A percentile compares a stretch with the other conserved stretches of the same genome.
These are phyloP conservation scores for Gymnopus androsaceus DNA, from an alignment of 1,284 basidiomycete genomes.

Conservation along the genomic window DNA sequence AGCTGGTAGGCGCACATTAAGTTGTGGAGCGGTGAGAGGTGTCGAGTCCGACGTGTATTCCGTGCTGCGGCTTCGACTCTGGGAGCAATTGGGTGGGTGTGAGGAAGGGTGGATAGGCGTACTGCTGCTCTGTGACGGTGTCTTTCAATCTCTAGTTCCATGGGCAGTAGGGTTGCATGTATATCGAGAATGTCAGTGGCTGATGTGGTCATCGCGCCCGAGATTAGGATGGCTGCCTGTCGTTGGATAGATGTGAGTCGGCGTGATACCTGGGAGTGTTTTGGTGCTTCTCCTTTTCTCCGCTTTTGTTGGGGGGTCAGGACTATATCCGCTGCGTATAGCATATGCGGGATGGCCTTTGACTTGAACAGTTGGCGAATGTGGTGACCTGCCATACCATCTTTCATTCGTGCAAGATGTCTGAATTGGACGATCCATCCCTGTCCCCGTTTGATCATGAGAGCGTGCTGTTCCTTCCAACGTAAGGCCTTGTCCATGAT, in stretches of 20 bases:
- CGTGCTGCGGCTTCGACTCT: not conserved
- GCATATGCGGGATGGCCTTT: slow-evolving; percentile 22
- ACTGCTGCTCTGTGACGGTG: not conserved
- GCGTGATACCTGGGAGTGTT: no score
- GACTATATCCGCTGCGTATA: slow-evolving; percentile 24
- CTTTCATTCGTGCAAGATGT: slow-evolving; percentile 21
- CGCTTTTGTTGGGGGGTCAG: not conserved
- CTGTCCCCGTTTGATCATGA: slow-evolving; percentile 20
- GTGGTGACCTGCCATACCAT: slow-evolving; percentile 21
- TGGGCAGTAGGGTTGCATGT: not conserved
- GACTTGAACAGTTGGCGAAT: slow-evolving; percentile 23
- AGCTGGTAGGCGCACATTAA: not conserved
- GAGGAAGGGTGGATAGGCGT: not conserved
- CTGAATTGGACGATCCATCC: slow-evolving; percentile 24
- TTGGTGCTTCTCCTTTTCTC: no score
- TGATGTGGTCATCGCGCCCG: not conserved
- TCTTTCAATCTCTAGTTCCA: not conserved
- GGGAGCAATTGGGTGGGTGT: not conserved
- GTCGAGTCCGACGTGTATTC: not conserved
- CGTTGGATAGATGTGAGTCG: not conserved
- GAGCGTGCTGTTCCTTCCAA: not conserved
- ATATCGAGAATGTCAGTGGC: slow-evolving; percentile 1
- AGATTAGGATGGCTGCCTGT: not conserved
- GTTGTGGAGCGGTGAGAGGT: not conserved
- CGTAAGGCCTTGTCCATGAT: not conserved